Base-by-base conservation (phyloP, 352 stramenopile species). In the Globisporangium nodosum region DNA sequence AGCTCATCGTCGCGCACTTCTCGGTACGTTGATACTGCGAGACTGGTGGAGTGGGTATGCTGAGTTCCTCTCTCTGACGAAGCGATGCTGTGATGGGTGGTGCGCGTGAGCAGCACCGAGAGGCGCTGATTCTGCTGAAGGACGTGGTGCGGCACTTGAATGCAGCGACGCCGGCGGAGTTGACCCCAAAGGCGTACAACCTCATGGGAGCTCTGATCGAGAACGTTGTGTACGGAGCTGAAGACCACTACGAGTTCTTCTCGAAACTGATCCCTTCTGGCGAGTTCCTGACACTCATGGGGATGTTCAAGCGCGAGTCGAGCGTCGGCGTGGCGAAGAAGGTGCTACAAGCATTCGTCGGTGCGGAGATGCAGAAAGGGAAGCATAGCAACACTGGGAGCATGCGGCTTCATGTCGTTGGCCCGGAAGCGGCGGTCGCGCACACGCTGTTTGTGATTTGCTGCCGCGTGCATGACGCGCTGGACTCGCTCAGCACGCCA, bases 401-500 rank as follows among this genome's bases (percentile, higher is more conserved):
- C 18, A 66, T 92, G 30, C 74, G 81, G 0, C 71, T 94, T 3
- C 68, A 82, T 42, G 78, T 94, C 3, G 66, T 89, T 1, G 83
- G 85, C 0, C 79, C 81, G 0, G 78, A 92, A 50, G 85, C 85
- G 50, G 79, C 80, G 0, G 73, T 97, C 0, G 85, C 91, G 3
- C 85, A 97, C 54, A 96, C 86, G 11, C 59, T 96, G 8, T 83
- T 97, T 52, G 87, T 90, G 50, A 72, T 97, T 13, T 90, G 74
- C 58, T 88, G 88, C 56, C 77, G 81, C 13, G 71, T 96, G 0
- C 86, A 96, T 47, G 87, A 96, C 57, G 74, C 81, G 0, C 65
- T 97, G 3, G 85, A 96, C 63, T 87, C 76, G 15, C 64, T 97
- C 3, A 90, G 81, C 58, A 82, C 85, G 31, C 49, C 55, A 2